These are phyloP conservation scores for Podaxis mareebaensis DNA, from an alignment of 768 basidiomycete species.

Conservation along the genomic window DNA sequence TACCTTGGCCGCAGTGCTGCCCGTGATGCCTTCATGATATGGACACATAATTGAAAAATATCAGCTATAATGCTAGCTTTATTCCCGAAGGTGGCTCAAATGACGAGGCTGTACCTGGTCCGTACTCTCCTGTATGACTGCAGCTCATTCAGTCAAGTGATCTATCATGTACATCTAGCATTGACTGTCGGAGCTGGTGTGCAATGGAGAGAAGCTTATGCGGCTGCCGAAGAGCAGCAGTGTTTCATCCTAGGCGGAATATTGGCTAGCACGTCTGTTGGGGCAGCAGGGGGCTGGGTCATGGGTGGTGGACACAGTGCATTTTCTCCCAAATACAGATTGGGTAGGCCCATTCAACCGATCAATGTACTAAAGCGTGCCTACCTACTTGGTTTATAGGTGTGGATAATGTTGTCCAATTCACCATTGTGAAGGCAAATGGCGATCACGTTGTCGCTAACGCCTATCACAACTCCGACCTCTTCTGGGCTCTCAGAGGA, in stretches of 20 bases:
- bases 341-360: constrained; percentile 29
- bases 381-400: constrained; percentile 24
- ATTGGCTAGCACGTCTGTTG: constrained; percentile 37
- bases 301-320: constrained; percentile 48
- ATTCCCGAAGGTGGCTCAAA: constrained; percentile 26
- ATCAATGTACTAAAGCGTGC: not conserved
- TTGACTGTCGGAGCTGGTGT: constrained; percentile 42
- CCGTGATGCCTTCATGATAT: not conserved
- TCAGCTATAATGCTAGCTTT: not conserved
- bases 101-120: not conserved
- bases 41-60: no score
- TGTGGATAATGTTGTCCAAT: constrained; percentile 48
- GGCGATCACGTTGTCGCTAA: constrained; percentile 43
- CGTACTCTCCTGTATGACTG: not conserved
- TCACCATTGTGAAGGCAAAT: constrained; percentile 42
- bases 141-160: not conserved
- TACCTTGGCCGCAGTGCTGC: not conserved
- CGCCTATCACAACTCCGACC: constrained; percentile 37
- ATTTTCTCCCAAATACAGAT: constrained; percentile 39
- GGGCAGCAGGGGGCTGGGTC: constrained; percentile 49
- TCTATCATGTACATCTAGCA: constrained; percentile 15
- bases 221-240: constrained; percentile 33
- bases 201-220: constrained; percentile 46
- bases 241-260: constrained; percentile 34
- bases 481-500: constrained; percentile 57